Base-by-base conservation (phyloP, 352 stramenopile genomes). In the Globisporangium parvum region DNA sequence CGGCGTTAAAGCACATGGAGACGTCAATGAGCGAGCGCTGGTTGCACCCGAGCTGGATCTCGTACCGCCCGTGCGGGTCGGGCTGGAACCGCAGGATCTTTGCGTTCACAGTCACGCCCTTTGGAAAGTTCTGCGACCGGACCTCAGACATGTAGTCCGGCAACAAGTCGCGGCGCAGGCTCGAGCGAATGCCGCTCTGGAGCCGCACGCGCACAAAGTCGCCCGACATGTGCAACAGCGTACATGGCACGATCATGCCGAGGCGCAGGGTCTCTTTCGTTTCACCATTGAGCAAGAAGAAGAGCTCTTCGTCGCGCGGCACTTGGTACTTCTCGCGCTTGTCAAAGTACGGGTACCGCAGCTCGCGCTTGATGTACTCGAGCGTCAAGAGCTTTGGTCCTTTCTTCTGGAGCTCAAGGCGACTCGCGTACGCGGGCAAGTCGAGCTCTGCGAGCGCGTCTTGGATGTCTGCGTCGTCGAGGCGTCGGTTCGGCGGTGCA, bases 301-400 rank as follows among this genome's bases (percentile, higher is more conserved):
- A 96, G 0, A 96, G 62, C 20, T 96, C 86, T 58, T 92, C 77
- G 53, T 93, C 79, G 53, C 84, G 83, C 17, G 86, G 84, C 10
- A 88, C 79, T 53, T 92, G 75, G 46, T 94, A 96, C 58, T 89
- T 87, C 47, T 77, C 73, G 55, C 86, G 76, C 58, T 91, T 91
- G 63, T 96, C 86, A 53, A 94, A 93, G 67, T 94, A 96, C 24
- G 86, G 86, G 59, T 94, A 96, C 41, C 86, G 86, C 40, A 96
- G 60, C 63, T 96, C 86, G 26, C 83, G 77, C 65, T 96, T 96
- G 45, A 96, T 96, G 55, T 88, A 91, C 58, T 94, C 84, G 14
- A 96, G 71, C 14, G 86, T 96, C 15, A 91, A 59, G 21, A 94
- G 53, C 60, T 96, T 96, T 0, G 84, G 86, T 0, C 84, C 86